Base-by-base conservation (phyloP, 1,284 basidiomycete genomes). In the Cutaneotrichosporon sp. region DNA sequence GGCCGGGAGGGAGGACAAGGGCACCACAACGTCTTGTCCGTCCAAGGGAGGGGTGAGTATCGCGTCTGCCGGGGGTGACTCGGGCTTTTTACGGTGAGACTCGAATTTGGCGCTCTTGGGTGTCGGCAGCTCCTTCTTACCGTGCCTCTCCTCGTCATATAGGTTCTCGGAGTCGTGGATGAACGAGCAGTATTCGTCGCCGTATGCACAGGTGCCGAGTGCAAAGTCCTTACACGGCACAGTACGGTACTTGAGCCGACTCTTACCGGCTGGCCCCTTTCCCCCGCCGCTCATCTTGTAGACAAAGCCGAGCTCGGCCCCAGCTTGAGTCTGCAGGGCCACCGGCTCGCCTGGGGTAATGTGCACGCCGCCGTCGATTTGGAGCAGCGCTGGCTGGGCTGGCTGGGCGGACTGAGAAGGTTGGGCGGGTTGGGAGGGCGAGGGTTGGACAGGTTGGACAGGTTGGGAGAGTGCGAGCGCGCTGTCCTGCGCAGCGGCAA, bases 201-300 rank as follows among this genome's bases (percentile, higher is more conserved):
- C 78, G 56, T 81, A 81, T 1, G 72, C 72, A 61, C 79, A 81
- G 40, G 68, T 60, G 1, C 78, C 77, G 22, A 68, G 71, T 8
- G 73, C 73, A 61, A 65, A 80, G 58, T 80, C 77, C 50, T 72
- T 74, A 60, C 79, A 81, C 8, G 73, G 70, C 11, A 78, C 76
- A 40, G 79, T 81, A 70, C 75, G 77, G 65, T 69, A 80, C 69
- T 81, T 81, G 14, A 71, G 66, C 30, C 72, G 72, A 5, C 73
- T 72, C 66, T 75, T 76, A 4, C 78, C 77, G 3, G 71, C 73
- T 0, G 78, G 73, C 5, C 80, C 80, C 56, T 76, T 75, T 0
- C 80, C 80, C 9, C 80, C 80, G 2, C 80, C 80, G 62, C 75
- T 77, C 75, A 81, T 78, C 46, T 77, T 68, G 67, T 75, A 80